Percentiles rank a stretch among this genome's conserved stretches.
Conservation (phyloP, 2,329 filamentous ascomycete species). For the Paracoccidioides brasiliensis region DNA sequence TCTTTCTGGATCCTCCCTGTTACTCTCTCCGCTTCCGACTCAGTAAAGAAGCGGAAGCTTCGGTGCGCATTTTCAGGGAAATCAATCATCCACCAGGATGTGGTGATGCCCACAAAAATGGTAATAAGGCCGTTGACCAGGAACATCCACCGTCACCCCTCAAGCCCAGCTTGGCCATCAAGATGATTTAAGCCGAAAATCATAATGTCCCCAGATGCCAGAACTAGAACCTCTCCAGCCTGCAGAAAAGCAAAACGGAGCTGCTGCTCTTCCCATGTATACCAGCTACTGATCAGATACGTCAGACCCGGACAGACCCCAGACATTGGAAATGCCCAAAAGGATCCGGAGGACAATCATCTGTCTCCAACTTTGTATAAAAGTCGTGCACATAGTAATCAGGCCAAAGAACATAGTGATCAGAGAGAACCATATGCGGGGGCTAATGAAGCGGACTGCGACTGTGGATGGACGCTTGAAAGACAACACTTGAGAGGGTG, state of each 20-base stretch:
- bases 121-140: constrained; percentile 52
- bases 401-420: constrained; percentile 50
- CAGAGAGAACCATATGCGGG: constrained; percentile 47
- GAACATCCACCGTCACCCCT: constrained; percentile 59
- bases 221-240: constrained; percentile 49
- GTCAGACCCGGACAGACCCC: constrained; percentile 35
- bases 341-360: constrained; percentile 56
- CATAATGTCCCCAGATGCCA: constrained; percentile 53
- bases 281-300: constrained; percentile 43
- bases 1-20: constrained; percentile 47
- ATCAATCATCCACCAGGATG: constrained; percentile 59
- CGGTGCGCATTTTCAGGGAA: constrained; percentile 50
- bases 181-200: constrained; percentile 57
- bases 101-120: constrained; percentile 44
- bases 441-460: constrained; percentile 51
- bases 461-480: constrained; percentile 59
- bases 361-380: constrained; percentile 53
- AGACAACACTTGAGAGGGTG: constrained; percentile 53
- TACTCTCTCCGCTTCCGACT: constrained; percentile 44
- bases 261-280: constrained; percentile 52
- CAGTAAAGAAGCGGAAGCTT: constrained; percentile 45
- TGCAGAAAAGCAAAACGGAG: constrained; percentile 53
- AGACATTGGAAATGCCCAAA: constrained; percentile 50
- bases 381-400: constrained; percentile 56
- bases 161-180: constrained; percentile 41